Conservation (phyloP, 208 protist genomes). For the Trichomonas vaginalis region DNA sequence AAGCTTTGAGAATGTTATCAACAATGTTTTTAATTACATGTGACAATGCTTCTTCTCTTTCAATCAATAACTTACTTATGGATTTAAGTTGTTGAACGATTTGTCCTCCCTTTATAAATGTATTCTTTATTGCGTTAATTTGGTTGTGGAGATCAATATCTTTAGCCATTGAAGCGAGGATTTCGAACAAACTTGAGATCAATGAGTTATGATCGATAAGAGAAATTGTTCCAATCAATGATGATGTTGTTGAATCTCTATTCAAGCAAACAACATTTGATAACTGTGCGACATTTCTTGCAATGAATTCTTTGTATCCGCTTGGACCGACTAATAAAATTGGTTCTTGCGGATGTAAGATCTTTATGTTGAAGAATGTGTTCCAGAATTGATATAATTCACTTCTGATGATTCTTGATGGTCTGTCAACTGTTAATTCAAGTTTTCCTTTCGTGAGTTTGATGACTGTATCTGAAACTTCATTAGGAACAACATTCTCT, state of each 20-base stretch:
- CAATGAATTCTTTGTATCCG: background rate
- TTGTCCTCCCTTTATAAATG: background rate
- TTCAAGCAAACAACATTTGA: background rate
- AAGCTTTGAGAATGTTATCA: background rate
- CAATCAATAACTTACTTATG: background rate
- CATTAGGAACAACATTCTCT: background rate
- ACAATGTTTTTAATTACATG: background rate
- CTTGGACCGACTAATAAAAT: background rate
- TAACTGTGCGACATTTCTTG: background rate
- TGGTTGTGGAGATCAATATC: background rate
- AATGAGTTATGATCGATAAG: background rate
- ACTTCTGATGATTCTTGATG: background rate
- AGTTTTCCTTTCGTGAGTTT: background rate
- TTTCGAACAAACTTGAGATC: background rate
- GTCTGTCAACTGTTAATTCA: background rate
- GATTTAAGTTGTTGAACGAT: background rate
- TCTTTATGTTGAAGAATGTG: background rate
- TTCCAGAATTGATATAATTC: background rate
- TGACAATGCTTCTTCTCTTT: background rate
- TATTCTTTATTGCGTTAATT: background rate
- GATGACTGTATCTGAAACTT: background rate
- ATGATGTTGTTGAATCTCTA: conserved; percentile 1
- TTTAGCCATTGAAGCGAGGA: background rate
- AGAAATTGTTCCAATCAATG: background rate
- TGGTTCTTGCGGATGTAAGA: background rate